Conservation (phyloP, 805 yeast genomes). For the Candida germanica region DNA sequence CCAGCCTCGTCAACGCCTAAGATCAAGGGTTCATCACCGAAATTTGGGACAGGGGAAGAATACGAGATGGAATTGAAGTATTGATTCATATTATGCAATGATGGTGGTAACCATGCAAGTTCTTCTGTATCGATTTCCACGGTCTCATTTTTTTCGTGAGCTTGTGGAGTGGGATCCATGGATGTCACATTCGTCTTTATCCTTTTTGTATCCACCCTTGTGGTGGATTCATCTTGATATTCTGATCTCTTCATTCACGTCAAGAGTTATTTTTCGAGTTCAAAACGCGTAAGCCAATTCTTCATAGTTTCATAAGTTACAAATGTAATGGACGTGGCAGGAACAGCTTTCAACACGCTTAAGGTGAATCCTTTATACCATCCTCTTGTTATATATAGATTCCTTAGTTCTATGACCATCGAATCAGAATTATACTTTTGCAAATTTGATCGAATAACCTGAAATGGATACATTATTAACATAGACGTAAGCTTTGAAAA, state of each 20-base stretch:
- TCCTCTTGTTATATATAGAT: conserved; percentile 48
- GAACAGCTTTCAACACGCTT: conserved; percentile 77
- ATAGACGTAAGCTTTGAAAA: conserved; percentile 68
- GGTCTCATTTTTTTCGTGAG: conserved; percentile 2
- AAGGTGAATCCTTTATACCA: conserved; percentile 84
- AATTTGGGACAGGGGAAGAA: conserved; percentile 47
- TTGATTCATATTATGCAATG: conserved; percentile 26
- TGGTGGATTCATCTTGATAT: too few relatives aligned
- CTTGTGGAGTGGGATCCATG: too few relatives aligned
- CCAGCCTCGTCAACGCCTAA: conserved; percentile 99
- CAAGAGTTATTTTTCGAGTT: too few relatives aligned
- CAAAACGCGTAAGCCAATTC: conserved; percentile 13
- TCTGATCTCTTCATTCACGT: too few relatives aligned
- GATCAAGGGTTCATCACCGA: conserved; percentile 37
- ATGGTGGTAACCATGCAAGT: conserved; percentile 31
- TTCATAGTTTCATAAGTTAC: conserved; percentile 69
- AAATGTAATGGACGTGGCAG: conserved; percentile 91
- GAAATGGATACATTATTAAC: conserved; percentile 74
- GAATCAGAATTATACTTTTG: conserved; percentile 43
- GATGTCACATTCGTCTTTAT: too few relatives aligned
- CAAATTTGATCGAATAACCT: conserved; percentile 72
- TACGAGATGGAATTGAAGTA: conserved; percentile 46
- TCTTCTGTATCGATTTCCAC: background rate
- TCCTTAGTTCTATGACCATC: conserved; percentile 28
- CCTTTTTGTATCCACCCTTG: too few relatives aligned